Base-by-base conservation (phyloP, 305 asterid genomes). In the Fraxinus baroniana region DNA sequence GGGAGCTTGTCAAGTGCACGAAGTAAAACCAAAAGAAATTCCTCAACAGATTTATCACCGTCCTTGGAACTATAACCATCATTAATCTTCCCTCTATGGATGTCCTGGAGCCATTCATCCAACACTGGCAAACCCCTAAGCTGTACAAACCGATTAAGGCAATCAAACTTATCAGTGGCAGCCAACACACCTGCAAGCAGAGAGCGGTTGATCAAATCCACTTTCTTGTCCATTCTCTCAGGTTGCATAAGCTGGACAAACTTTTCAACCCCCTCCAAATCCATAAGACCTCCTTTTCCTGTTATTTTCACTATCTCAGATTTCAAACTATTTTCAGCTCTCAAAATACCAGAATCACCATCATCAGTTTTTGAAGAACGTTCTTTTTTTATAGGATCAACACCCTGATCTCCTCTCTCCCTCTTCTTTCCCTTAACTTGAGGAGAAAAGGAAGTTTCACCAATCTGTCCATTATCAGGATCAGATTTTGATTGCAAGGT, bases 1-100 rank as follows among this genome's bases (percentile, higher is more conserved):
- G 97, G 97, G 57, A 93, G 93, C 80, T 85, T 93, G 80, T 91
- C 97, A 75, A 93, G 92, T 66, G 97, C 95, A 77, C 91, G 89
- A 81, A 93, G 97, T 77, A 91, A 88, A 83, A 88, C 87, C 87
- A 91, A 86, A 70, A 93, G 88, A 89, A 92, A 92, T 15, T 93
- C 97, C 88, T 92, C 96, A 24, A 82, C 86, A 76, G 88, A 82
- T 79, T 85, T 91, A 76, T 93, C 97, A 83, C 88, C 78, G n/a
- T 88, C 90, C 80, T 89, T 89, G 13, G 72, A 35, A 78, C 66
- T 86, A 86, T 85, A 79, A 79, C 85, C 83, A 73, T 85, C 87
- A 39, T 85, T 90, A 28, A 86, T 74, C 73, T 84, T 88, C 30
- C 91, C 90, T 85, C 86, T 89, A 70, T 89, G 92, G 33, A 89